Percentiles rank a stretch among this genome's conserved stretches.
phyloP scores from a whole-genome alignment of 73 alveolate species.

The Paramecium sonneborni region DNA sequence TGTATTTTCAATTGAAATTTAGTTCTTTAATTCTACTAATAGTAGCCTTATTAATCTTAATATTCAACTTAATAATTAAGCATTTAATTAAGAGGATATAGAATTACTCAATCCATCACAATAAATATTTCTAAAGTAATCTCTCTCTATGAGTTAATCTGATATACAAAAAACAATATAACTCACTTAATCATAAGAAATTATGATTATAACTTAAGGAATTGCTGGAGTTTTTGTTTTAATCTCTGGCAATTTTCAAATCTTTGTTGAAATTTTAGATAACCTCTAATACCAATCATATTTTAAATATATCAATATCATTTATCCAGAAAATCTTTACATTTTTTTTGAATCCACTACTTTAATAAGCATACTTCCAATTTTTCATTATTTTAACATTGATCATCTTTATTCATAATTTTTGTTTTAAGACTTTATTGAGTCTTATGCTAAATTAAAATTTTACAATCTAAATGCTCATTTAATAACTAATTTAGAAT shows the following conservation, averaged over 20 bases:
- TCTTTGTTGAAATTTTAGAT: neutral
- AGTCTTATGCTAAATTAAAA: neutral
- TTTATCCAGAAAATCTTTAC: neutral
- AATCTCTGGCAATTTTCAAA: neutral
- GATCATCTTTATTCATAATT: neutral
- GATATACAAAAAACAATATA: neutral
- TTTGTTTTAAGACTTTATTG: neutral
- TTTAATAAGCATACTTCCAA: neutral
- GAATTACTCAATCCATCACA: neutral
- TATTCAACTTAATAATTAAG: neutral
- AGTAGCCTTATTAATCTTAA: neutral
- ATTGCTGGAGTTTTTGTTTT: neutral
- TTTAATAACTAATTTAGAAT: neutral
- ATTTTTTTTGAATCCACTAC: neutral
- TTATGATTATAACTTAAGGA: neutral
- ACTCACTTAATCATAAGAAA: neutral
- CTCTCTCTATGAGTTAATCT: neutral
- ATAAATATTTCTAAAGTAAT: neutral
- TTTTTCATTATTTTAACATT: neutral
- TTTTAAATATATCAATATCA: neutral
- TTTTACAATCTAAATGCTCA: neutral
- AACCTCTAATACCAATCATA: neutral
- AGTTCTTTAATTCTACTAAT: neutral
- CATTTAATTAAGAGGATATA: neutral
- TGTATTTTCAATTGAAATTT: neutral